Conservation (phyloP, 2,329 filamentous ascomycete genomes). For the Aspergillus fumigatus region DNA sequence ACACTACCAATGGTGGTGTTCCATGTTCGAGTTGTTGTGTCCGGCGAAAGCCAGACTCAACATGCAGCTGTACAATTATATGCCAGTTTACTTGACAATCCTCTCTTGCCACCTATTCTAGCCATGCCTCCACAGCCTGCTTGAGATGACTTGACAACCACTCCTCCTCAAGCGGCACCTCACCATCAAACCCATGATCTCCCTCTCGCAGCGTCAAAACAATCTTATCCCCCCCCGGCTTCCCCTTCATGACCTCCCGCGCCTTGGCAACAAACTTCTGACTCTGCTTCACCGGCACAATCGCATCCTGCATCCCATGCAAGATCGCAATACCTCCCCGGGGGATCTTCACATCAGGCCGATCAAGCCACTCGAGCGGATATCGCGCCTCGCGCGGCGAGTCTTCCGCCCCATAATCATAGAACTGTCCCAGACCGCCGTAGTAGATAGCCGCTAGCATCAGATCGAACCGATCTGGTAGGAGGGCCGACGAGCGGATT, state of each 20-base stretch:
- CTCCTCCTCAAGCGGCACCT: conserved; percentile 16
- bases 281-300: conserved; percentile 25
- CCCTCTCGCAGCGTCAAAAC: conserved; percentile 25
- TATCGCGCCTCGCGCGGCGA: conserved; percentile 15
- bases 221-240: conserved; percentile 20
- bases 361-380: conserved; percentile 28
- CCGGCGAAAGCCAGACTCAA: no score
- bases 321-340: conserved; percentile 29
- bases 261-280: conserved; percentile 25
- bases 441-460: conserved; percentile 17
- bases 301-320: conserved; percentile 31
- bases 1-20: no score
- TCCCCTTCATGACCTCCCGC: conserved; percentile 18
- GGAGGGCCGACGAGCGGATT: conserved; percentile 11
- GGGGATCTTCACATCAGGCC: conserved; percentile 20
- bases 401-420: conserved; percentile 14
- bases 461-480: conserved; percentile 10
- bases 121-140: conserved; percentile 23
- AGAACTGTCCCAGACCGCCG: conserved; percentile 14
- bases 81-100: no score
- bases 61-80: no score
- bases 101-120: conserved; percentile 7
- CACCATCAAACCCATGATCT: conserved; percentile 35
- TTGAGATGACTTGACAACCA: conserved; percentile 28
- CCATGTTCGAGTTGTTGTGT: no score